Conservation (phyloP, 2,329 filamentous ascomycete genomes). For the Allantophomopsis cytisporea region DNA sequence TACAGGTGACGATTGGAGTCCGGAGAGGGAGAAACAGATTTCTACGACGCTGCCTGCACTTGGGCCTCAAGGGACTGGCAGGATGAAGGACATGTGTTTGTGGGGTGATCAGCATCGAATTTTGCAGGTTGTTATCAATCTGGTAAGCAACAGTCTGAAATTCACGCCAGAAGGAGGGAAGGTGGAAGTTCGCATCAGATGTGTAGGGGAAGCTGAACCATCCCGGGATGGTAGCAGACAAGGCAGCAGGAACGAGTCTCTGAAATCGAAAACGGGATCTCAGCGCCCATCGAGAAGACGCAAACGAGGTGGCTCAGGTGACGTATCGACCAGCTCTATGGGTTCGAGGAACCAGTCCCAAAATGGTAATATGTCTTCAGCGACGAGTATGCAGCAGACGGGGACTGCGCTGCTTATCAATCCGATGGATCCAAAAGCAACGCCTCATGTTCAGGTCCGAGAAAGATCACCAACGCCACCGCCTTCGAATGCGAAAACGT, state of each 20-base stretch:
- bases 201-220: constrained; percentile 39
- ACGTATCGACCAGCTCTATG: constrained; percentile 27
- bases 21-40: constrained; percentile 6
- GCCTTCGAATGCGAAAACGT: constrained; percentile 47
- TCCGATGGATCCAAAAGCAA: constrained; percentile 31
- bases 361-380: constrained; percentile 2
- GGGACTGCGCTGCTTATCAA: constrained; percentile 49
- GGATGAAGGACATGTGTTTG: constrained; percentile 68
- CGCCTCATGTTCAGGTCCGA: constrained; percentile 22
- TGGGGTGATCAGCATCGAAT: constrained; percentile 92
- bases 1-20: constrained; percentile 20
- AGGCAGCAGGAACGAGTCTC: constrained; percentile 2
- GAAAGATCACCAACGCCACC: constrained; percentile 47
- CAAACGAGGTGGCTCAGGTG: constrained; percentile 12
- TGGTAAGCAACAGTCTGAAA: constrained; percentile 85
- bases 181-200: constrained; percentile 65
- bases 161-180: constrained; percentile 70
- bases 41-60: constrained; percentile 35
- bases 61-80: constrained; percentile 51
- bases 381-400: constrained; percentile 14
- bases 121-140: constrained; percentile 83
- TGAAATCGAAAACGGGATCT: constrained; percentile 7
- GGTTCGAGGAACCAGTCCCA: constrained; percentile 25
- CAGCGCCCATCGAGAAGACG: constrained; percentile 7
- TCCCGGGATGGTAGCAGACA: constrained; percentile 11